Evolutionary conservation across 1,284 basidiomycete genomes (phyloP), one percentile per base, ranked within the genome.

Genomic region (Vanrija pseudolonga): DNA sequence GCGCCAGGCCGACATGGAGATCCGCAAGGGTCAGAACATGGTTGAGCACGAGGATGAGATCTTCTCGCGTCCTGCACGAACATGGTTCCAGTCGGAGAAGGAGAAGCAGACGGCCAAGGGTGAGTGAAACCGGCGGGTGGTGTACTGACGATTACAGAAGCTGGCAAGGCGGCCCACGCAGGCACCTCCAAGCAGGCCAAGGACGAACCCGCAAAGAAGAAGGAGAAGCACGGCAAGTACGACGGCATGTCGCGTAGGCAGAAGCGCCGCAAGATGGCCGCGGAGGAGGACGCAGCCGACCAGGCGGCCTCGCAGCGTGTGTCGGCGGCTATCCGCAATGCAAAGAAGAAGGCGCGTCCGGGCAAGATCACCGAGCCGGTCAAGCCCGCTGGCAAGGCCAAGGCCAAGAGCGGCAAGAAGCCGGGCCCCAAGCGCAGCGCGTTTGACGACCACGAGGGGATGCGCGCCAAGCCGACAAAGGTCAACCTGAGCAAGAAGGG

Each of bases 1-100:
- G 49, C 85, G 89, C 39, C 84, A 84, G 72, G 94, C 91, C 3
- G 96, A 99, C 75, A 97, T 98, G 92, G 90, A 98, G 75, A 69
- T 98, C 19, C 86, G 83, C 64, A 98, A 98, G 77, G 90, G 94
- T 37, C 85, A 96, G 74, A 99, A 99, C 73, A 86, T 98, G 82
- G 85, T 98, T 51, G 87, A 94, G 71, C 91, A 98, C 67, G 83
- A 90, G 72, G 84, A 83, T n/a, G 96, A 98, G 77, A 98, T 99
- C 66, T 90, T 87, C 73, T 86, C 89, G 32, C 82, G 95, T 47
- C 96, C 96, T 8, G 91, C 92, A 23, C 81, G 95, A 60, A 97
- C 94, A 14, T 99, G 96, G 96, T 99, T 99, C 83, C 95, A 98
- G 77, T 85, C 82, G 22, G 82, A 83, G 57, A 88, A 88, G 72